A percentile compares a stretch with the other conserved stretches of the same genome.
Conservation (phyloP, 257 asterid species). For the Penstemon eatonii region DNA sequence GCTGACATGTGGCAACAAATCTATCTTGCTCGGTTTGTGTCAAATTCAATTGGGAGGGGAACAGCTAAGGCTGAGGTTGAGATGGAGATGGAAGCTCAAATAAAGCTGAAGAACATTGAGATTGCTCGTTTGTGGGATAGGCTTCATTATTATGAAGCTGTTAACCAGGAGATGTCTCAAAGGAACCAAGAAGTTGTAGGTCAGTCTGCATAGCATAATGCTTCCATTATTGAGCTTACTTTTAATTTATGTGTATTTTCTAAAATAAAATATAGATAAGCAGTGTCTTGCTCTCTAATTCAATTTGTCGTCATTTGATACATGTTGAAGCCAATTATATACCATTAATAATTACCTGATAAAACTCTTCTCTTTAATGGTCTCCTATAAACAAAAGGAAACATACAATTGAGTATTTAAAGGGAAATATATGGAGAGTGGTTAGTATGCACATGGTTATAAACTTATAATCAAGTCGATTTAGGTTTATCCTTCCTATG, state of each 20-base stretch:
- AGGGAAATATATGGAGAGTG: too few relatives aligned
- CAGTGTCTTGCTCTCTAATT: too few relatives aligned
- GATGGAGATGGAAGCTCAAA: conserved; percentile 80
- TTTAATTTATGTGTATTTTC: conserved; percentile 4
- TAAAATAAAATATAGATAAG: not conserved
- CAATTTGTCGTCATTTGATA: too few relatives aligned
- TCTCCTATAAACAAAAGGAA: too few relatives aligned
- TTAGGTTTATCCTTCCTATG: too few relatives aligned
- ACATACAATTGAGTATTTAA: too few relatives aligned
- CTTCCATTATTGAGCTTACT: not conserved
- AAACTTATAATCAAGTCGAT: too few relatives aligned
- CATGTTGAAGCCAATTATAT: too few relatives aligned
- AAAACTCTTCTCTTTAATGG: too few relatives aligned
- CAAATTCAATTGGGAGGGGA: conserved; percentile 86
- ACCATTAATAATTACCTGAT: too few relatives aligned
- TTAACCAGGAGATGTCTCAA: conserved; percentile 95
- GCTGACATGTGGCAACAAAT: conserved; percentile 64
- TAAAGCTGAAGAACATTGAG: conserved; percentile 73
- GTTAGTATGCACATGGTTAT: too few relatives aligned
- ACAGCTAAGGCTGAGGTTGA: conserved; percentile 84
- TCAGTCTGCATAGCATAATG: conserved; percentile 40
- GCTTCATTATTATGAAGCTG: conserved; percentile 88
- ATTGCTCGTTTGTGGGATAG: conserved; percentile 82
- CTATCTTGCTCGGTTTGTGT: conserved; percentile 61
- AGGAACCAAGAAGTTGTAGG: conserved; percentile 95